Evolutionary conservation across 345 rosid species (phyloP).

Genomic region (Raphanus sativus): DNA sequence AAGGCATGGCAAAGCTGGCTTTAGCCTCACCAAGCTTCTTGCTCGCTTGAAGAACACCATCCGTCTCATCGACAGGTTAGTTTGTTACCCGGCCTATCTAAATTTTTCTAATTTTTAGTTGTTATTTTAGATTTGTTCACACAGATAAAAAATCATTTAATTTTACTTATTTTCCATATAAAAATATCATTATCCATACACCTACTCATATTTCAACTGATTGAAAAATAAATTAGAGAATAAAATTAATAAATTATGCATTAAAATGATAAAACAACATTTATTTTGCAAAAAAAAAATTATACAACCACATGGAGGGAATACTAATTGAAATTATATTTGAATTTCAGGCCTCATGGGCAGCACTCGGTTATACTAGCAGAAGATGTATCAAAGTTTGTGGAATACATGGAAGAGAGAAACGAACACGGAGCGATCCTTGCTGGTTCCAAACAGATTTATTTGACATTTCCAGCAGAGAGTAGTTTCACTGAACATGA

Average conservation of each 20-base stretch:
- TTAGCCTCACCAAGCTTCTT: conserved; percentile 90
- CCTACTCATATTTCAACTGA: too few species aligned
- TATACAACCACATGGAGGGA: too few species aligned
- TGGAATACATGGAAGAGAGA: conserved; percentile 55
- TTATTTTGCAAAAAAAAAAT: too few species aligned
- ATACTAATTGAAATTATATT: background rate
- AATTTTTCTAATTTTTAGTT: background rate
- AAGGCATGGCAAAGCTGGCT: conserved; percentile 95
- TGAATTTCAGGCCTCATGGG: conserved; percentile 78
- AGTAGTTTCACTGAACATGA: conserved; percentile 83
- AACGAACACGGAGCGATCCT: conserved; percentile 59
- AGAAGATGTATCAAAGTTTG: conserved; percentile 72
- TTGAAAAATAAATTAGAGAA: too few species aligned
- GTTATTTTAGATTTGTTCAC: background rate
- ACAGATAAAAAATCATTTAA: too few species aligned
- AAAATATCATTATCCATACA: too few species aligned
- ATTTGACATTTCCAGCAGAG: conserved; percentile 94
- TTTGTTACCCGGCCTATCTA: background rate
- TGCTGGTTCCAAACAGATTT: conserved; percentile 80
- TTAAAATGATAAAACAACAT: too few species aligned
- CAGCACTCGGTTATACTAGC: conserved; percentile 88
- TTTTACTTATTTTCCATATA: too few species aligned
- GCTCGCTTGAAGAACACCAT: conserved; percentile 80
- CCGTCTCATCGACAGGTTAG: conserved; percentile 83
- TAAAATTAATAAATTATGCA: too few species aligned